Evolutionary conservation across 257 asterid species (phyloP).

Genomic region (Solanum dulcamara): DNA sequence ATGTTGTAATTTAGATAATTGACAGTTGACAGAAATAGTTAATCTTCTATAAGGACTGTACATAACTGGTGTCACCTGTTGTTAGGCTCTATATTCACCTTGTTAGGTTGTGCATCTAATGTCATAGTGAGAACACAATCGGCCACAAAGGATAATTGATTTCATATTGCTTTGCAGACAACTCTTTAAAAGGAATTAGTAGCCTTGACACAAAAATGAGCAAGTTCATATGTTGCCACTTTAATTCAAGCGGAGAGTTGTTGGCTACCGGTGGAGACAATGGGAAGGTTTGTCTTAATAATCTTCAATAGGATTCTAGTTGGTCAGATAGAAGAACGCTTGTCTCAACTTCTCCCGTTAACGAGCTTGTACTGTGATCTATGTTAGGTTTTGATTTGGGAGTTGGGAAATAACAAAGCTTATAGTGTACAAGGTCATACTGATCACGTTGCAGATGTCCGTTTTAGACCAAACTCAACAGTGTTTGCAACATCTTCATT

Average conservation of each 20-base stretch:
- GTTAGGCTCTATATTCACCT: neutral
- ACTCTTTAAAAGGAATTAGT: constrained; percentile 12
- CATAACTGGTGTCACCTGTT: neutral
- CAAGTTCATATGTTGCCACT: constrained; percentile 38
- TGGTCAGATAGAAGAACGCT: neutral
- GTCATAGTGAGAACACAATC: neutral
- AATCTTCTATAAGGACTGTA: neutral
- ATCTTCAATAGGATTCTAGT: neutral
- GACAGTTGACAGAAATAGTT: neutral
- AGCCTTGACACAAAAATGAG: constrained; percentile 13
- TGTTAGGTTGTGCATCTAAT: neutral
- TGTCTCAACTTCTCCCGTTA: neutral
- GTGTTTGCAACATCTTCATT: constrained; percentile 36
- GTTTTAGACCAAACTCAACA: constrained; percentile 29
- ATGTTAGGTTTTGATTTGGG: constrained; percentile 22
- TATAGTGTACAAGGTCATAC: constrained; percentile 11
- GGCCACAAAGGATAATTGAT: neutral
- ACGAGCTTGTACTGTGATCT: neutral
- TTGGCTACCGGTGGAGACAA: constrained; percentile 47
- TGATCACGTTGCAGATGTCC: constrained; percentile 28
- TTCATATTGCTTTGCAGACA: constrained; percentile 8
- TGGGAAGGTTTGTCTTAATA: constrained; percentile 25
- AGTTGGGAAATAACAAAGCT: constrained; percentile 1
- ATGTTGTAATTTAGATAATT: neutral
- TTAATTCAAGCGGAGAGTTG: constrained; percentile 24